These are phyloP conservation scores for Coccomyxa sp. DNA, from an alignment of 139 green algal genomes.

Conservation along the genomic window DNA sequence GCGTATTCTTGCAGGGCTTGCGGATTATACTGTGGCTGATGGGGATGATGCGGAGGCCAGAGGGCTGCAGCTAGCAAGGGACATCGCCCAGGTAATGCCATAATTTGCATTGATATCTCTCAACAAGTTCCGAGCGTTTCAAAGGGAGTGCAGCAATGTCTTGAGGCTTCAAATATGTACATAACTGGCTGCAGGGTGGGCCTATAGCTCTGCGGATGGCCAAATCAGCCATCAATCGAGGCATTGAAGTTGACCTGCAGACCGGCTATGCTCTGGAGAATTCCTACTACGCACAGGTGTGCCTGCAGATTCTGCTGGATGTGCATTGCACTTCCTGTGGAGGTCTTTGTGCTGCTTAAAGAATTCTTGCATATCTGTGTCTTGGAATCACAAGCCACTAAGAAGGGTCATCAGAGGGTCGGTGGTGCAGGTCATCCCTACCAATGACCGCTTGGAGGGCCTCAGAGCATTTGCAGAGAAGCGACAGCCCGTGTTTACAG, in stretches of 20 bases:
- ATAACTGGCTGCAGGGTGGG: constrained; percentile 28
- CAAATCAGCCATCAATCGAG: constrained; percentile 69
- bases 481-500: constrained; percentile 66
- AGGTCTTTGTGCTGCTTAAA: not conserved
- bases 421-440: constrained; percentile 53
- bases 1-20: constrained; percentile 35
- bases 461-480: constrained; percentile 83
- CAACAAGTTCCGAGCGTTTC: not conserved
- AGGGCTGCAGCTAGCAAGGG: constrained; percentile 41
- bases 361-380: not conserved
- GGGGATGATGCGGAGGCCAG: constrained; percentile 24
- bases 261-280: constrained; percentile 67
- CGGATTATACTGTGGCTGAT: constrained; percentile 43
- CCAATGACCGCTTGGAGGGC: constrained; percentile 71
- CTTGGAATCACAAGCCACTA: not conserved
- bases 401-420: not conserved
- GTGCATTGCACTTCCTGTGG: not conserved
- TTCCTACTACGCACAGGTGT: constrained; percentile 50
- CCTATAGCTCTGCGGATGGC: constrained; percentile 69
- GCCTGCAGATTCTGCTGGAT: not conserved
- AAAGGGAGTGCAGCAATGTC: not conserved
- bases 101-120: not conserved
- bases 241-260: constrained; percentile 54
- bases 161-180: not conserved
- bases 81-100: constrained; percentile 19